Conservation (phyloP, 2,329 filamentous ascomycete species). For the Emergomyces pasteurianus region DNA sequence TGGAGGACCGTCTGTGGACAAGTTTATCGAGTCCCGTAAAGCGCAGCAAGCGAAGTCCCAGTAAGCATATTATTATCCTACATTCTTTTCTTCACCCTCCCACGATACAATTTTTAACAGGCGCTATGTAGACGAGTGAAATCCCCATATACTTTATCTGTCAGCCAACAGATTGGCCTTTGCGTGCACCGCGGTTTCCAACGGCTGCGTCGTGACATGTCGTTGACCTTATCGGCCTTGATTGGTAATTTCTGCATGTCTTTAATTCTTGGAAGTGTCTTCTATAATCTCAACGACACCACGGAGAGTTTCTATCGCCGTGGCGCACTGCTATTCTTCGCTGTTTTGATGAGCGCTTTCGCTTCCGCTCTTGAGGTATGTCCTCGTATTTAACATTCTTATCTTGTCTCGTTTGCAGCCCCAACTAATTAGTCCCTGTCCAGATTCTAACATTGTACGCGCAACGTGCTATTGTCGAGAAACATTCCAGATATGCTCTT, state of each 20-base stretch:
- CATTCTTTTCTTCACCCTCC: not conserved
- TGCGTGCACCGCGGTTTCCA: conserved; percentile 72
- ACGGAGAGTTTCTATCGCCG: conserved; percentile 66
- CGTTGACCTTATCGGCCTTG: conserved; percentile 54
- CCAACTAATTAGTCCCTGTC: conserved; percentile 12
- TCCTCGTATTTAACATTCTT: conserved; percentile 14
- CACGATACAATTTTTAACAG: not conserved
- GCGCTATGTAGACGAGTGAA: conserved; percentile 39
- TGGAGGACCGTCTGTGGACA: conserved; percentile 10
- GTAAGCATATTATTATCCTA: conserved; percentile 8
- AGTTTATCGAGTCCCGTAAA: conserved; percentile 21
- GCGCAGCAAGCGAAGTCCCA: conserved; percentile 33
- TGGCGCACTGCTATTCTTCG: conserved; percentile 74
- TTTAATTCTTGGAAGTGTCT: conserved; percentile 67
- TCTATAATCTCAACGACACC: conserved; percentile 56
- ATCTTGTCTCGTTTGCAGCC: conserved; percentile 9
- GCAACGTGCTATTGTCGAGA: conserved; percentile 85
- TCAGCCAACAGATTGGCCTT: conserved; percentile 59
- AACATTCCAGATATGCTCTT: conserved; percentile 72
- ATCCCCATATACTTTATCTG: conserved; percentile 75
- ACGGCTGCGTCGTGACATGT: conserved; percentile 63
- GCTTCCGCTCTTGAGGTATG: conserved; percentile 60
- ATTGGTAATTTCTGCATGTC: conserved; percentile 61
- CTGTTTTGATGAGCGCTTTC: conserved; percentile 76
- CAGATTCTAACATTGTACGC: conserved; percentile 73